Conservation (phyloP, 257 asterid species). For the Paulownia fortunei region DNA sequence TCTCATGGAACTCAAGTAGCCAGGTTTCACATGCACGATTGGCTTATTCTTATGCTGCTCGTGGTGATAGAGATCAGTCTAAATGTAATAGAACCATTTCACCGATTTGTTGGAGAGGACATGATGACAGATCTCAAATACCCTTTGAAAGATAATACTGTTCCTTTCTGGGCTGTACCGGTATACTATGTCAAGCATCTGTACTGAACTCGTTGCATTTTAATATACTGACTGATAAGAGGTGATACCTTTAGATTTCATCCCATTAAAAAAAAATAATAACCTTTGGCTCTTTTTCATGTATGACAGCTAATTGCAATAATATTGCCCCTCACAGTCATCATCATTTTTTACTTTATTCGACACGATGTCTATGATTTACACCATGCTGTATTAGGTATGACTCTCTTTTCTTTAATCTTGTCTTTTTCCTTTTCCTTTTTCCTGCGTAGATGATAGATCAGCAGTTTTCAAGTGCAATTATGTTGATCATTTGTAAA, state of each 20-base stretch:
- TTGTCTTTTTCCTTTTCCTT: background rate
- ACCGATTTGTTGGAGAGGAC: slow-evolving; percentile 91
- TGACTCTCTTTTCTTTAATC: slow-evolving; percentile 29
- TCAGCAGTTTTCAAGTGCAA: background rate
- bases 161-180: slow-evolving; percentile 95
- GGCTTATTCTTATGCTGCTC: slow-evolving; percentile 88
- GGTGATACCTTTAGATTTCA: background rate
- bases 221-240: slow-evolving; percentile 3
- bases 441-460: background rate
- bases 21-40: slow-evolving; percentile 88
- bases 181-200: slow-evolving; percentile 51
- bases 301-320: slow-evolving; percentile 71
- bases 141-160: slow-evolving; percentile 79
- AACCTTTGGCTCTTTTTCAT: slow-evolving; percentile 17
- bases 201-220: background rate
- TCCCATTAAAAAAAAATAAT: slow-evolving; percentile 28
- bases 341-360: slow-evolving; percentile 70
- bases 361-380: slow-evolving; percentile 76
- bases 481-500: slow-evolving; percentile 27
- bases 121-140: slow-evolving; percentile 92
- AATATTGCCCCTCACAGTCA: slow-evolving; percentile 64
- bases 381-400: slow-evolving; percentile 92
- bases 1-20: slow-evolving; percentile 84
- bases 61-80: slow-evolving; percentile 71
- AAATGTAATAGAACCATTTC: slow-evolving; percentile 90